Conservation (phyloP, 441 rosid species). For the Daphne laureola region DNA sequence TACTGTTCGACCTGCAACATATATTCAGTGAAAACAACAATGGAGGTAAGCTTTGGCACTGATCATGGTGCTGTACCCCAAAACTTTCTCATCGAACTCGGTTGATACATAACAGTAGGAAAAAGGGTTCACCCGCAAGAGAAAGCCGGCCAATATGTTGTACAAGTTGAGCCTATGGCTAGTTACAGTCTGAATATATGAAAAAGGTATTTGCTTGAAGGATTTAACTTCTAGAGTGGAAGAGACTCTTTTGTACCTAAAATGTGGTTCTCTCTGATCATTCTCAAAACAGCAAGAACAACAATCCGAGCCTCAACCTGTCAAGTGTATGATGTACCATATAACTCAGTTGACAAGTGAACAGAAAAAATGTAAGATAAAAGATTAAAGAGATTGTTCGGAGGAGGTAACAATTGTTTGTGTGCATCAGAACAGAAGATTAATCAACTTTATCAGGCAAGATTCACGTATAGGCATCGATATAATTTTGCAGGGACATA, state of each 20-base stretch:
- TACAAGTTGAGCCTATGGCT: neutral
- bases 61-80: neutral
- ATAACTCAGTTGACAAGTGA: constrained; percentile 9
- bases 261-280: constrained; percentile 76
- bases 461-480: neutral
- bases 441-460: neutral
- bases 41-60: neutral
- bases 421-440: constrained; percentile 4
- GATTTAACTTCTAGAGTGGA: neutral
- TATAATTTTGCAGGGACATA: constrained; percentile 1
- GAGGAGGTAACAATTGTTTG: too few relatives aligned
- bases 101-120: neutral
- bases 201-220: too few relatives aligned
- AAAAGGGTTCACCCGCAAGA: neutral
- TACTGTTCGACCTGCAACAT: constrained; percentile 54
- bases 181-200: too few relatives aligned
- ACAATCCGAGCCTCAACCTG: constrained; percentile 94
- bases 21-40: constrained; percentile 9
- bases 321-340: constrained; percentile 16
- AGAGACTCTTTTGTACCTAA: constrained; percentile 34
- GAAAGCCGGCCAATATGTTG: neutral
- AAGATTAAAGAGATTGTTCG: too few relatives aligned
- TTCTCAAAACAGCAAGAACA: constrained; percentile 75
- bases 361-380: too few relatives aligned
- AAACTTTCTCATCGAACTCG: neutral